Conservation (phyloP, 164 flowering plant genomes). For the Umbellularia californica region DNA sequence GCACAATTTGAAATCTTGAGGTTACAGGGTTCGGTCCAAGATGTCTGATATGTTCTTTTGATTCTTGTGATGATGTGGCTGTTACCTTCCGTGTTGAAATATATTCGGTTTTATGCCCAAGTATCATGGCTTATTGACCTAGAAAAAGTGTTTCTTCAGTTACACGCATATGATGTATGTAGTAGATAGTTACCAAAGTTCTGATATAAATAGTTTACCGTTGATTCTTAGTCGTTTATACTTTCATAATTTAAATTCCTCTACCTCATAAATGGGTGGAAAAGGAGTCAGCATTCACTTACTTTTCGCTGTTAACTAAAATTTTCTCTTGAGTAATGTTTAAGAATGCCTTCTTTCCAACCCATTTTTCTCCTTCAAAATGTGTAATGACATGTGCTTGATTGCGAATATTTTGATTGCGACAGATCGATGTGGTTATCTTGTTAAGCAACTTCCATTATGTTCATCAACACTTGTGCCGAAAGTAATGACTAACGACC, state of each 20-base stretch:
- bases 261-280: neutral
- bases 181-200: neutral
- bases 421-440: constrained; percentile 16
- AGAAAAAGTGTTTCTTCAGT: neutral
- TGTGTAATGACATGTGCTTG: constrained; percentile 5
- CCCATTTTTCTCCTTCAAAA: neutral
- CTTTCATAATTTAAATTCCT: neutral
- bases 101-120: too few species aligned
- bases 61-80: too few species aligned
- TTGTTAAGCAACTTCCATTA: constrained; percentile 11
- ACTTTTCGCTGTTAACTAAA: neutral
- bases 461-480: constrained; percentile 26
- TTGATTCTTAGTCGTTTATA: constrained; percentile 1
- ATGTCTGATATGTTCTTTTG: too few species aligned
- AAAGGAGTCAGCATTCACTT: constrained; percentile 8
- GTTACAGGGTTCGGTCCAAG: neutral
- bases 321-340: constrained; percentile 7
- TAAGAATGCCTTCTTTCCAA: constrained; percentile 1
- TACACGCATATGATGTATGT: neutral
- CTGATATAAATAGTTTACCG: neutral
- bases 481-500: constrained; percentile 19
- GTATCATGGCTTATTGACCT: neutral
- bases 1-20: neutral
- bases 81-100: too few species aligned
- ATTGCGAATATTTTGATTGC: constrained; percentile 8